Evolutionary conservation across 192 early-diverging fungal genomes (phyloP), one percentile per base, ranked within the genome.

Genomic region (Cetraspora pellucida): DNA sequence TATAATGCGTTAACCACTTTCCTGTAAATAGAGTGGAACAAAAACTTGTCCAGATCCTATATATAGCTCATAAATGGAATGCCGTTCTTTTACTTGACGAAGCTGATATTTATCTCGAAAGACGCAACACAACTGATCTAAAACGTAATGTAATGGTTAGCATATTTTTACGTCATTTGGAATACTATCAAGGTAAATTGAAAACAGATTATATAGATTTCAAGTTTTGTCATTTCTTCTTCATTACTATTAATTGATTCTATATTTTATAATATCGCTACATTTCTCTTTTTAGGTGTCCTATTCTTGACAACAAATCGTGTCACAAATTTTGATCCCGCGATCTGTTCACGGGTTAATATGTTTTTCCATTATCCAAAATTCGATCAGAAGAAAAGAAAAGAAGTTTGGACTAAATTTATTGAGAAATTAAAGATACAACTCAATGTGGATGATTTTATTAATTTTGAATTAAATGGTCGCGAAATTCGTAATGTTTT

Each of bases 281-380:
- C 28, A 28, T 28, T 60, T 60, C 28, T 27, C n/a, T 28, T 2
- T 10, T 28, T 80, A 50, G 89, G 89, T 0, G 90, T 90, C 46
- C 80, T 90, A 17, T 90, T 90, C 69, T 70, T 90, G 45, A 90
- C 89, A 7, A 90, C 88, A 19, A 90, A 90, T 72, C 68, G 89
- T 2, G 87, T 90, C 2, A 44, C 31, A 5, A 77, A 80, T 44
- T 89, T 90, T 79, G 89, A 90, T 66, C 82, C 85, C 43, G 89
- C 89, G 9, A 82, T 89, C 58, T 82, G 87, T 72, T 71, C 50
- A 45, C 75, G 88, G 37, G 83, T 89, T 23, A 89, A 81, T 19
- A 80, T 89, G 16, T 82, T 84, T 19, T 77, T 89, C 49, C 70
- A 77, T 75, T 89, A 89, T 76, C 81, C 87, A 13, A 72, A 84